A percentile compares a stretch with the other conserved stretches of the same genome.
Evolutionary conservation across 306 rosid genomes (phyloP).

Genomic region (Crataegus laevigata): DNA sequence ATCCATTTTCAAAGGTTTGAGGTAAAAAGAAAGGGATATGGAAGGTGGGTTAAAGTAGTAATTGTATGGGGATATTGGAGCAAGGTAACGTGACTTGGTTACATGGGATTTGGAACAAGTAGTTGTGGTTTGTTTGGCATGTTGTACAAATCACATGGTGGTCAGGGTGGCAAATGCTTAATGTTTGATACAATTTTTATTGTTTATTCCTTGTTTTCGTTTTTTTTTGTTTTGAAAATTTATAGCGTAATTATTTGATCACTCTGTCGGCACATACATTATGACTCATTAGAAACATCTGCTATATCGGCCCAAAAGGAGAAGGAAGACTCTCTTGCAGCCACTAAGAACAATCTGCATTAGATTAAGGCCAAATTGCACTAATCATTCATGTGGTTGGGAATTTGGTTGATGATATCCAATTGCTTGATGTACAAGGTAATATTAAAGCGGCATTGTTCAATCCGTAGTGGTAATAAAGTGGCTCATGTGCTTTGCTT

Average conservation of each 20-base stretch:
- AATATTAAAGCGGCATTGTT: too few relatives aligned
- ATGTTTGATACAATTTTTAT: neutral
- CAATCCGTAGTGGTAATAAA: too few relatives aligned
- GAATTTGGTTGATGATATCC: too few relatives aligned
- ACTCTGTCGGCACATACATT: neutral
- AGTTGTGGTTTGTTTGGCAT: neutral
- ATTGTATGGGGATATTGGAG: conserved; percentile 15
- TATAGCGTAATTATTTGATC: neutral
- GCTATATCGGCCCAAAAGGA: too few relatives aligned
- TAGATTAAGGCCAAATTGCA: too few relatives aligned
- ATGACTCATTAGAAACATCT: neutral
- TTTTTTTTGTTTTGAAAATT: neutral
- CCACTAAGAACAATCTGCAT: too few relatives aligned
- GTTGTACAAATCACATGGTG: conserved; percentile 7
- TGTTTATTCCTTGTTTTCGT: too few relatives aligned
- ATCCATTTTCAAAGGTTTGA: conserved; percentile 18
- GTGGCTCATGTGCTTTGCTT: too few relatives aligned
- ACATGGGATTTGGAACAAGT: conserved; percentile 21
- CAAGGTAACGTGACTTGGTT: neutral
- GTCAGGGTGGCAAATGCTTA: conserved; percentile 21
- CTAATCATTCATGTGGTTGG: too few relatives aligned
- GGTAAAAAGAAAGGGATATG: neutral
- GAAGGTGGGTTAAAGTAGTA: neutral
- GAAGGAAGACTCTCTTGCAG: too few relatives aligned
- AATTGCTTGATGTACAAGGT: too few relatives aligned